phyloP scores from a whole-genome alignment of 352 stramenopile genomes.

The Saprolegnia parasitica region DNA sequence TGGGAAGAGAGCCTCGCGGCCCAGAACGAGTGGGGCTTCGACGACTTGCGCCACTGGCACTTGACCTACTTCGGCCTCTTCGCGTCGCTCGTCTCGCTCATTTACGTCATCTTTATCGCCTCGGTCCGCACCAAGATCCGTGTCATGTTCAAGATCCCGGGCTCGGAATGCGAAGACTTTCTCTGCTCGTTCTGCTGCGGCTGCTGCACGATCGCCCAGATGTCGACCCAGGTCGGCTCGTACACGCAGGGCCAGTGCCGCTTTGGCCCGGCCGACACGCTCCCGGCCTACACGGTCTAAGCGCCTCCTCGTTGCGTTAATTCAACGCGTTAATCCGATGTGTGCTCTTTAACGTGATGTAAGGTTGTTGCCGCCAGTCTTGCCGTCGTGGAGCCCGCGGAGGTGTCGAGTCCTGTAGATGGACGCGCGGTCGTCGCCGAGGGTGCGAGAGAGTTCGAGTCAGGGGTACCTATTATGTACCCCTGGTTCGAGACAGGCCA shows the following conservation, averaged over 20 bases:
- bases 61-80: background rate
- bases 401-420: too few species aligned
- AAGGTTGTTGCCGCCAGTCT: background rate
- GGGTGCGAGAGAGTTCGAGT: too few species aligned
- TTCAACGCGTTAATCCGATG: background rate
- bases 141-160: slow-evolving; percentile 48
- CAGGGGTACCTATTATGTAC: too few species aligned
- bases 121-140: slow-evolving; percentile 33
- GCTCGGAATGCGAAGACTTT: slow-evolving; percentile 39
- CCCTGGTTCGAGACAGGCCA: too few species aligned
- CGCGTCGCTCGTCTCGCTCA: slow-evolving; percentile 11
- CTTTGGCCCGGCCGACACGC: slow-evolving; percentile 47
- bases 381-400: too few species aligned
- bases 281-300: slow-evolving; percentile 35
- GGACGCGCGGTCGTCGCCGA: too few species aligned
- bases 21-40: background rate
- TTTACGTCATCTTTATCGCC: slow-evolving; percentile 21
- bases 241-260: slow-evolving; percentile 47
- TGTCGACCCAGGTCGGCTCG: slow-evolving; percentile 57
- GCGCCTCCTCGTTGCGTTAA: background rate
- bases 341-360: background rate
- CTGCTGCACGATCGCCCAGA: slow-evolving; percentile 56
- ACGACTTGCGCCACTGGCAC: background rate
- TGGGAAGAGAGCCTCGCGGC: slow-evolving; percentile 2
- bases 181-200: slow-evolving; percentile 38